Base-by-base conservation (phyloP, 305 asterid genomes). In the Fraxinus ornus region DNA sequence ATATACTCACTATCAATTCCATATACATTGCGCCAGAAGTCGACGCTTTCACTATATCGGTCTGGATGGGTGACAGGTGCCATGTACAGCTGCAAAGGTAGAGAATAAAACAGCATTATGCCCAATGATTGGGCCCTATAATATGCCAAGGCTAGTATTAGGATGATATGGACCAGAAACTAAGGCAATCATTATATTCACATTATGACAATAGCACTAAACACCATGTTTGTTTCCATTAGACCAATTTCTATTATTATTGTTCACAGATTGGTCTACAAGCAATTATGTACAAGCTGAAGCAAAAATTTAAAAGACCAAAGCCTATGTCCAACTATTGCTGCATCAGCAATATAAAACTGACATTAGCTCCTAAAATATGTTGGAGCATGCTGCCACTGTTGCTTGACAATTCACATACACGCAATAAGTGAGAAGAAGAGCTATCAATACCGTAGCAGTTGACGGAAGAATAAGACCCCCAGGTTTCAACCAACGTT, bases 401-500 rank as follows among this genome's bases (percentile, higher is more conserved):
- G 75, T 26, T 68, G 75, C 75, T 68, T 28, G 75, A 68, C 75
- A 28, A 28, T 68, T 68, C 19, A 4, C 36, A 37, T 24, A 77
- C 28, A 49, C 30, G 17, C 15, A 49, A 49, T 21, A 33, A 12
- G 32, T 72, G 41, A 64, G 79, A 47, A 81, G 64, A 76, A 36
- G 41, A 39, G 87, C 71, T 79, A 82, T 78, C 71, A 80, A 52
- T 89, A 95, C 99, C 93, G 97, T 93, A 79, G 99, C 99, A 89
- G 81, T 86, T 81, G 99, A 94, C 12, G 99, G 99, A 89, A 96
- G 97, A 87, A 96, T 92, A 84, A 96, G 97, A 82, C 99, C 99
- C 83, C 98, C 99, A 73, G 99, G 98, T 91, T 91, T 96, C 90
- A 96, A 85, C 97, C 97, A 96, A 66, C 98, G 94, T 86, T 96